These are phyloP conservation scores for Solanum hybrid DNA, from an alignment of 305 asterid species.

Conservation along the genomic window DNA sequence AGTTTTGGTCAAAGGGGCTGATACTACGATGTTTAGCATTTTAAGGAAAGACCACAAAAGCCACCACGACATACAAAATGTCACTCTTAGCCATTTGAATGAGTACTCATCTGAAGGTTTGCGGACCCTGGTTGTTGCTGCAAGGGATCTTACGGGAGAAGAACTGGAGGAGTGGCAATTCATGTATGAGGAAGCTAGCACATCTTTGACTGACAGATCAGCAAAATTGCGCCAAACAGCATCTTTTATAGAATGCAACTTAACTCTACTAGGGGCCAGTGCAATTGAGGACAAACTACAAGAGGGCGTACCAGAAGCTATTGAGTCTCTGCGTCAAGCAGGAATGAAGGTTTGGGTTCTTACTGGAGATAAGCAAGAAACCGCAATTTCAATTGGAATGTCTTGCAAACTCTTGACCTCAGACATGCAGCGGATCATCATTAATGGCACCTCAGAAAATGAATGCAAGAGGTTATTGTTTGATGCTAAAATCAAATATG, in stretches of 20 bases:
- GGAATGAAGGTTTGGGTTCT: conserved; percentile 98
- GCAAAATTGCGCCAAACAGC: conserved; percentile 77
- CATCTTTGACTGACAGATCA: conserved; percentile 81
- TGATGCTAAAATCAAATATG: conserved; percentile 70
- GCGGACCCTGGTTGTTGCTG: conserved; percentile 89
- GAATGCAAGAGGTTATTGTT: conserved; percentile 73
- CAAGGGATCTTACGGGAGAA: conserved; percentile 55
- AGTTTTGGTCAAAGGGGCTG: conserved; percentile 97
- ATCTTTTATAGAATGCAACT: conserved; percentile 67
- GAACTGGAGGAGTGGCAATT: conserved; percentile 79
- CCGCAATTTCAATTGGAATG: conserved; percentile 92
- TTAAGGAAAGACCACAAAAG: conserved; percentile 30
- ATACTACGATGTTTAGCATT: conserved; percentile 84
- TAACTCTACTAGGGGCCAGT: conserved; percentile 86
- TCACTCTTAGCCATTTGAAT: conserved; percentile 54
- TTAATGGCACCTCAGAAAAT: conserved; percentile 81
- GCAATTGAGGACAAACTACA: conserved; percentile 97
- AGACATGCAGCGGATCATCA: conserved; percentile 75
- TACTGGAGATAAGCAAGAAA: conserved; percentile 99
- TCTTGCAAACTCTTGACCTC: conserved; percentile 90
- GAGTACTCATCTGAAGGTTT: conserved; percentile 87
- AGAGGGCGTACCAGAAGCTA: conserved; percentile 94
- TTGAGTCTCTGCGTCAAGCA: conserved; percentile 88
- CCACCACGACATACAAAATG: conserved; percentile 34
- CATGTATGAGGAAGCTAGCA: conserved; percentile 92